phyloP scores from a whole-genome alignment of 23 red algal genomes.

The Gracilaria vermiculophylla region DNA sequence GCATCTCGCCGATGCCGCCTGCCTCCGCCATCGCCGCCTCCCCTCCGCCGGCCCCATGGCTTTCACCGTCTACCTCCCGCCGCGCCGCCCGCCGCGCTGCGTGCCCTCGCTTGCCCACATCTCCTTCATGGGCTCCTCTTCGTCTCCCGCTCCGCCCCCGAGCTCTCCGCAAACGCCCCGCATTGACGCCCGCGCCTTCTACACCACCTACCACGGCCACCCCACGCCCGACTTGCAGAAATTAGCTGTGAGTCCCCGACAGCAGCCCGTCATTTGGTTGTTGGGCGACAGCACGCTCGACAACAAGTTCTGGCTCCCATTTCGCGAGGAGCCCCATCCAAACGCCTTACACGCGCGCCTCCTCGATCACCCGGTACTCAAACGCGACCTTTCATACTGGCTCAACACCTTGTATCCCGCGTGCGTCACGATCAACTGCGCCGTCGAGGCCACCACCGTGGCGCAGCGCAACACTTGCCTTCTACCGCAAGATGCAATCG shows the following conservation, averaged over 20 bases:
- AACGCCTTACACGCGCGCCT: not conserved
- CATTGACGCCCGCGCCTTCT: too few relatives aligned
- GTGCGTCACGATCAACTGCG: slow-evolving; percentile 52
- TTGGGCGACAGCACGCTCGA: slow-evolving; percentile 75
- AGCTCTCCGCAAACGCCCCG: too few relatives aligned
- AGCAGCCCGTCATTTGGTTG: slow-evolving; percentile 54
- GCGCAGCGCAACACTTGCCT: not conserved
- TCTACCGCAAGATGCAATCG: slow-evolving; percentile 38
- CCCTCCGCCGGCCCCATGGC: too few relatives aligned
- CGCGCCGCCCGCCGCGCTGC: too few relatives aligned
- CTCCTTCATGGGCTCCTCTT: too few relatives aligned
- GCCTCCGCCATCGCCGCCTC: too few relatives aligned
- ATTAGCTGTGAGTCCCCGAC: not conserved
- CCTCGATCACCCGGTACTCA: not conserved
- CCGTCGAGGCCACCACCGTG: slow-evolving; percentile 69
- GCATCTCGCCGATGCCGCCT: too few relatives aligned
- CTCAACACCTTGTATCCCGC: slow-evolving; percentile 20
- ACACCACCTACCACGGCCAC: slow-evolving; percentile 56
- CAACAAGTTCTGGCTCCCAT: slow-evolving; percentile 79
- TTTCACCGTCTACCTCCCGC: too few relatives aligned
- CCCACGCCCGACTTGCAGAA: slow-evolving; percentile 3
- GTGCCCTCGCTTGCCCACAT: too few relatives aligned
- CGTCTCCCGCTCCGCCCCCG: too few relatives aligned
- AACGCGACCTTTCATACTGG: slow-evolving; percentile 69
- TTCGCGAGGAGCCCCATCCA: not conserved